Evolutionary conservation across 73 alveolate genomes (phyloP).

Genomic region (Symbiodinium pilosum): DNA sequence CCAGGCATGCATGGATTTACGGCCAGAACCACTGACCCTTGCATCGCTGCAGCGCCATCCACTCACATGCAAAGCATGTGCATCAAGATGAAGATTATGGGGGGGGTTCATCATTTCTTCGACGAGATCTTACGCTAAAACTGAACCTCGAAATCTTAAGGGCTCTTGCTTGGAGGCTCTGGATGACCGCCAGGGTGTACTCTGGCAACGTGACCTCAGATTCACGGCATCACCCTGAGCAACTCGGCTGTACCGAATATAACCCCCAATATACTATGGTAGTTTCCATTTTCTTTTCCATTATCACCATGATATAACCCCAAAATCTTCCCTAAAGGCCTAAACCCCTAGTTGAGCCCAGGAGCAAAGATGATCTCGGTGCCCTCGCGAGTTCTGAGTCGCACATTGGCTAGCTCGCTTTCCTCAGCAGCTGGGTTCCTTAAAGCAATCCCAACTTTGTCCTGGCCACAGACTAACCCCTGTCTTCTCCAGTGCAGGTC

Average conservation of each 20-base stretch:
- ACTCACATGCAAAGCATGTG: too few species aligned
- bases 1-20: too few species aligned
- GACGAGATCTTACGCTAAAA: background rate
- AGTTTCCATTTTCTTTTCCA: too few species aligned
- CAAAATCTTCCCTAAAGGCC: too few species aligned
- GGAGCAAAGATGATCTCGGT: slow-evolving; percentile 77
- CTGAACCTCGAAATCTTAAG: background rate
- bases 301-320: too few species aligned
- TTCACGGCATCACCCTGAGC: background rate
- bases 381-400: slow-evolving; percentile 68
- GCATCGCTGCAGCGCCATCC: too few species aligned
- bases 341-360: background rate
- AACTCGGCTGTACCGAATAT: too few species aligned
- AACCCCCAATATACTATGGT: too few species aligned
- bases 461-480: too few species aligned
- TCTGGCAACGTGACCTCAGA: slow-evolving; percentile 63
- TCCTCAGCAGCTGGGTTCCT: slow-evolving; percentile 13
- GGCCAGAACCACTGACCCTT: too few species aligned
- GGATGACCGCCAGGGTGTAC: slow-evolving; percentile 88
- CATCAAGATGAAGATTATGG: background rate
- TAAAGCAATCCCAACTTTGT: background rate
- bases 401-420: slow-evolving; percentile 66
- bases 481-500: too few species aligned
- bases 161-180: background rate
- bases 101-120: background rate